Conservation (phyloP, 305 asterid species). For the Lippia alba region DNA sequence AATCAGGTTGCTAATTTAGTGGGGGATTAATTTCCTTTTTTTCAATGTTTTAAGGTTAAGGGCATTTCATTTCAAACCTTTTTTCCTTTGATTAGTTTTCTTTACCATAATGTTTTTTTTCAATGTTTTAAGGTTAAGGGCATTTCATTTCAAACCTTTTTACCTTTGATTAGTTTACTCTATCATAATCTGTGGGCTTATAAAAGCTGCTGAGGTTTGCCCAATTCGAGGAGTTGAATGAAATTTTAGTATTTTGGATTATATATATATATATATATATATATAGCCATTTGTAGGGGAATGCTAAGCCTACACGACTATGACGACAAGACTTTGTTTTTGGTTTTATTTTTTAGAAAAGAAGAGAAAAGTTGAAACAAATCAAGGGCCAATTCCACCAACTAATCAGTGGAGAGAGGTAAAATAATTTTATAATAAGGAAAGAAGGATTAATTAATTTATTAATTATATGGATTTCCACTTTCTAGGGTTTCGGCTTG, state of each 20-base stretch:
- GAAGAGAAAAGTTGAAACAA: constrained; percentile 30
- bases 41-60: constrained; percentile 33
- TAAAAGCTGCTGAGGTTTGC: constrained; percentile 37
- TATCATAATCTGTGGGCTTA: constrained; percentile 36
- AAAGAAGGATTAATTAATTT: background rate
- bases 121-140: constrained; percentile 34
- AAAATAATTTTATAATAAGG: background rate
- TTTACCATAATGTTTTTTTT: background rate
- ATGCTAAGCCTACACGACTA: constrained; percentile 39
- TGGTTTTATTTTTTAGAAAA: background rate
- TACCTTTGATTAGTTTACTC: background rate
- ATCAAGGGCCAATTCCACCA: constrained; percentile 44
- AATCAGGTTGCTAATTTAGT: constrained; percentile 37
- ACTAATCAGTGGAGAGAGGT: constrained; percentile 42
- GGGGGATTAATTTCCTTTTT: constrained; percentile 23
- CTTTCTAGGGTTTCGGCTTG: constrained; percentile 34
- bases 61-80: constrained; percentile 17
- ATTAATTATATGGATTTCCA: constrained; percentile 7
- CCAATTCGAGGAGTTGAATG: constrained; percentile 30
- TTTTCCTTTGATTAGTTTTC: background rate
- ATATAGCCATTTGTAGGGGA: background rate
- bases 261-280: too few relatives aligned
- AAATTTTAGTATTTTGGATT: background rate
- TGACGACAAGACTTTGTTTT: constrained; percentile 32
- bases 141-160: constrained; percentile 17